Conservation (phyloP, 2,329 filamentous ascomycete species). For the Xylaria digitata region DNA sequence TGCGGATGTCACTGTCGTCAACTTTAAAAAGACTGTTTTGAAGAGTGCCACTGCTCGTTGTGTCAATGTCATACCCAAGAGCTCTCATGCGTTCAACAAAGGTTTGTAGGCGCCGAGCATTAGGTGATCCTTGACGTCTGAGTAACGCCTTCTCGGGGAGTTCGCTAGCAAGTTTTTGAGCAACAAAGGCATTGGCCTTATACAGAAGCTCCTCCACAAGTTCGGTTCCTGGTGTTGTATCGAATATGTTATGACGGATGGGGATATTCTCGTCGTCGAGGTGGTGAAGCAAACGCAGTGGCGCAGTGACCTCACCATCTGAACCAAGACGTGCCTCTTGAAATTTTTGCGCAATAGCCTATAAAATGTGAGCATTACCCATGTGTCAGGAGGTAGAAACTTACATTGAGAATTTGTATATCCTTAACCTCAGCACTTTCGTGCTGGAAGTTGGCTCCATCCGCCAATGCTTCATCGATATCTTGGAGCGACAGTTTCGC, state of each 20-base stretch:
- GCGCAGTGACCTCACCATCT: constrained; percentile 80
- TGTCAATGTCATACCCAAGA: constrained; percentile 90
- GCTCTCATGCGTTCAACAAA: constrained; percentile 94
- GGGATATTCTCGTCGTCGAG: constrained; percentile 98
- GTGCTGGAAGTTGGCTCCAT: constrained; percentile 70
- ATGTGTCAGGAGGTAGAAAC: constrained; percentile 44
- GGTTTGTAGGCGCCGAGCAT: constrained; percentile 86
- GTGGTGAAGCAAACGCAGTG: constrained; percentile 89
- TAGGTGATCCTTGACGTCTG: constrained; percentile 86
- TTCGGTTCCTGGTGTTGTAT: constrained; percentile 88
- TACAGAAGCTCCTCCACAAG: constrained; percentile 95
- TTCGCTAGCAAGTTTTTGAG: constrained; percentile 80
- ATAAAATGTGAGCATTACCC: constrained; percentile 42
- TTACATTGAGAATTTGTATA: constrained; percentile 80
- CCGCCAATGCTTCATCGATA: constrained; percentile 83
- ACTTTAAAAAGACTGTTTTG: constrained; percentile 97
- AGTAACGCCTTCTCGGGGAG: constrained; percentile 93
- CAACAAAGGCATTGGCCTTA: constrained; percentile 91
- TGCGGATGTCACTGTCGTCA: constrained; percentile 86
- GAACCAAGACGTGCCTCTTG: constrained; percentile 87
- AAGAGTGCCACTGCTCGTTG: constrained; percentile 86
- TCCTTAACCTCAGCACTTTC: constrained; percentile 76
- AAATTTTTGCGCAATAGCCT: constrained; percentile 88
- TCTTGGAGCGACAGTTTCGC: constrained; percentile 87
- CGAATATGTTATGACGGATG: constrained; percentile 95